A percentile compares a stretch with the other conserved stretches of the same genome.
Evolutionary conservation across 345 rosid species (phyloP).

Genomic region (Pistacia vera): DNA sequence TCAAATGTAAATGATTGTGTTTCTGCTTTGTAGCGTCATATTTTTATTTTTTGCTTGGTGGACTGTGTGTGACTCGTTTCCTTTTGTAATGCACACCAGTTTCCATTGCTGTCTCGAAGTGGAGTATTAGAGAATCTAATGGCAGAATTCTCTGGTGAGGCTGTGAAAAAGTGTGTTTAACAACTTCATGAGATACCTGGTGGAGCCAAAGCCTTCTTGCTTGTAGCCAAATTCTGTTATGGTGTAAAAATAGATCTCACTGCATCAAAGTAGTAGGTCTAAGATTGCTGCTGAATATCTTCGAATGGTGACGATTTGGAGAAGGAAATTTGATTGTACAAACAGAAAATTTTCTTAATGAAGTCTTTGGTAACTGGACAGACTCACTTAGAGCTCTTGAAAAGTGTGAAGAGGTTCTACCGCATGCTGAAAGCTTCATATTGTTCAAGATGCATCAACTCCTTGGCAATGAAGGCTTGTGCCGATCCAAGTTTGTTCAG

Average conservation of each 20-base stretch:
- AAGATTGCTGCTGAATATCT: constrained; percentile 88
- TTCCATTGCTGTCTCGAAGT: constrained; percentile 90
- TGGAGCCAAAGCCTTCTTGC: constrained; percentile 72
- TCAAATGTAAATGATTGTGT: neutral
- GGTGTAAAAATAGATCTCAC: constrained; percentile 71
- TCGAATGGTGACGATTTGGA: constrained; percentile 70
- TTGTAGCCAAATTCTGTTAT: constrained; percentile 83
- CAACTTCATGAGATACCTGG: constrained; percentile 81
- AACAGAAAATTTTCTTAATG: constrained; percentile 67
- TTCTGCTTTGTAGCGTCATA: neutral
- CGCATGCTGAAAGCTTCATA: constrained; percentile 70
- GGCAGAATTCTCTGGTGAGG: constrained; percentile 38
- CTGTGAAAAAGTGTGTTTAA: constrained; percentile 45
- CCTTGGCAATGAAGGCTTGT: constrained; percentile 82
- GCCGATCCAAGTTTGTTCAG: constrained; percentile 62
- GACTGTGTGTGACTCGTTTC: constrained; percentile 4
- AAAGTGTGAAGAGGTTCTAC: constrained; percentile 63
- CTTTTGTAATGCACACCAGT: constrained; percentile 45
- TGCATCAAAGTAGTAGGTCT: constrained; percentile 62
- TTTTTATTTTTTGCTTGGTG: neutral
- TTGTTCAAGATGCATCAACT: constrained; percentile 75
- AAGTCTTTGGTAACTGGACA: constrained; percentile 62
- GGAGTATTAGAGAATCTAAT: constrained; percentile 58
- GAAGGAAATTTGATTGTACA: constrained; percentile 70
- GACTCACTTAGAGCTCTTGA: constrained; percentile 76